Evolutionary conservation across 495 filamentous ascomycete genomes (phyloP).

Genomic region (Penicillium arizonense): DNA sequence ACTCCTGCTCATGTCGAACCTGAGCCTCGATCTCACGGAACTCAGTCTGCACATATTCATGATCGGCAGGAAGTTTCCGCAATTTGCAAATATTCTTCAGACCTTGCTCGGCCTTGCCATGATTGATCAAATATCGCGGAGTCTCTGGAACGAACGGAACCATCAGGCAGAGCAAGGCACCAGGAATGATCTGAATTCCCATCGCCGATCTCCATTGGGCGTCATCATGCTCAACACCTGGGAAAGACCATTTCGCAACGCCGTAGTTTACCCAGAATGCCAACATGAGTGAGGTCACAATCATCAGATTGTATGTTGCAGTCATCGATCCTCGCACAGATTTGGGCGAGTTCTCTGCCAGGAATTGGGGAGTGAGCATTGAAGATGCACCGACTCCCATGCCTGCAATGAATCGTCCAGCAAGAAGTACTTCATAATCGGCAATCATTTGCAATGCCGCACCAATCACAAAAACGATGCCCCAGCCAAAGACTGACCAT

Average conservation of each 20-base stretch:
- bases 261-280: conserved; percentile 29
- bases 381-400: conserved; percentile 23
- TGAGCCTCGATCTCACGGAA: conserved; percentile 26
- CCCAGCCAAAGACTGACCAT: conserved; percentile 49
- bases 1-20: conserved; percentile 26
- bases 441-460: conserved; percentile 57
- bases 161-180: conserved; percentile 53
- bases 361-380: conserved; percentile 23
- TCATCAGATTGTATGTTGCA: conserved; percentile 28
- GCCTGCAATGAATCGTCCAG: conserved; percentile 44
- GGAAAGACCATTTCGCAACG: conserved; percentile 21
- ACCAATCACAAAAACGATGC: conserved; percentile 55
- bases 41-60: conserved; percentile 55
- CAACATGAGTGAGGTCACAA: conserved; percentile 24
- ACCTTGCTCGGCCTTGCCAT: conserved; percentile 47
- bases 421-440: conserved; percentile 35
- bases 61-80: conserved; percentile 52
- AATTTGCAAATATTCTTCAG: conserved; percentile 56
- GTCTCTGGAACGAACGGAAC: conserved; percentile 55
- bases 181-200: conserved; percentile 49
- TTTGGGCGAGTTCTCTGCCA: conserved; percentile 32
- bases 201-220: conserved; percentile 47
- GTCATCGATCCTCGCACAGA: conserved; percentile 26
- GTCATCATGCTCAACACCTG: conserved; percentile 27
- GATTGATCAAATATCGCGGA: conserved; percentile 51